Conservation (phyloP, 2,329 filamentous ascomycete genomes). For the Trichoderma endophyticum region DNA sequence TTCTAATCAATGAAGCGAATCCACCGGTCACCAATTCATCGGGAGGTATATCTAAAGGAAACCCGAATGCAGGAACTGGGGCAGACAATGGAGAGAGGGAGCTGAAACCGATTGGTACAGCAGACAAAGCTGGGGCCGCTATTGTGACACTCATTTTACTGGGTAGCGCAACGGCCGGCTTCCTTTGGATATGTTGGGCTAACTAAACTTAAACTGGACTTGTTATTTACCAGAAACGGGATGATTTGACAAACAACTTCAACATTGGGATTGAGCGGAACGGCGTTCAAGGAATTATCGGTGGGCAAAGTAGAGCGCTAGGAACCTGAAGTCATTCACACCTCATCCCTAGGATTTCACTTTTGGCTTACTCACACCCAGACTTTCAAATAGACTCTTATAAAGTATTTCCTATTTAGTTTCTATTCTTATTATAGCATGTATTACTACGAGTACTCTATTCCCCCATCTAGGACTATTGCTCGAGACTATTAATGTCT, state of each 20-base stretch:
- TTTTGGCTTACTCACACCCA: not conserved
- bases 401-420: not conserved
- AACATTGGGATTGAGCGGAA: not conserved
- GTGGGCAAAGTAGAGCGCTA: not conserved
- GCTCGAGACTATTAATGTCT: not conserved
- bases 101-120: constrained; percentile 37
- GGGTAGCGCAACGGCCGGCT: constrained; percentile 40
- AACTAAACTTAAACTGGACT: constrained; percentile 25
- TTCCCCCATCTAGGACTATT: not conserved
- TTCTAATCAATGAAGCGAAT: constrained; percentile 42
- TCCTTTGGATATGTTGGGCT: constrained; percentile 50
- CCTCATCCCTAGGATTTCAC: not conserved
- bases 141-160: constrained; percentile 47
- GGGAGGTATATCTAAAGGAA: constrained; percentile 49
- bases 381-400: not conserved
- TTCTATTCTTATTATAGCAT: not conserved
- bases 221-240: too few species aligned
- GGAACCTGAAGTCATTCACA: not conserved
- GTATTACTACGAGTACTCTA: too few species aligned
- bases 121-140: constrained; percentile 47
- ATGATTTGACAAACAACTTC: not conserved
- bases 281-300: not conserved
- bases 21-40: constrained; percentile 44
- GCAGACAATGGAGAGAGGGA: constrained; percentile 30
- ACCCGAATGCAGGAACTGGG: constrained; percentile 39